Conservation (phyloP, 371 early-diverging fungal species). For the Blastocladiella emersonii region DNA sequence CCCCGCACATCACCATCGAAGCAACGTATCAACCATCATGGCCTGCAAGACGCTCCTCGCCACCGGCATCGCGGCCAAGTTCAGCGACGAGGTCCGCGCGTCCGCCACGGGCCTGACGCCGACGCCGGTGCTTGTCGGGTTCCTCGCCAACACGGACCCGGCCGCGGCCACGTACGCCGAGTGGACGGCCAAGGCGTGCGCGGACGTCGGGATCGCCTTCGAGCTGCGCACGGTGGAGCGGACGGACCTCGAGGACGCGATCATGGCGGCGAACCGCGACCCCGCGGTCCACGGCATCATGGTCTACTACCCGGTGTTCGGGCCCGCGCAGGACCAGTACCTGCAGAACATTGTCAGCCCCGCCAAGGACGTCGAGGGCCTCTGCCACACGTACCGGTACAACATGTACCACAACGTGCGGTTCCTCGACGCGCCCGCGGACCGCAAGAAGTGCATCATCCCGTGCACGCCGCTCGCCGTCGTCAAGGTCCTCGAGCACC, state of each 20-base stretch:
- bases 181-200: slow-evolving; percentile 82
- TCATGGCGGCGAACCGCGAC: slow-evolving; percentile 80
- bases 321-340: slow-evolving; percentile 81
- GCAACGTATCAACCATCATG: slow-evolving; percentile 9
- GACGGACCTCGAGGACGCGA: slow-evolving; percentile 67
- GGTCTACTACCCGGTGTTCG: slow-evolving; percentile 92
- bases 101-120: neutral
- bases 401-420: slow-evolving; percentile 93
- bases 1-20: no score
- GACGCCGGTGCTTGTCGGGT: slow-evolving; percentile 50
- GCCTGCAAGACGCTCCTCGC: slow-evolving; percentile 29
- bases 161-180: slow-evolving; percentile 78
- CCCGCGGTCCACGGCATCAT: slow-evolving; percentile 73
- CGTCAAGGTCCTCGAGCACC: slow-evolving; percentile 85
- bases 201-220: slow-evolving; percentile 77
- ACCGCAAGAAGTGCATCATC: slow-evolving; percentile 81
- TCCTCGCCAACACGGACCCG: slow-evolving; percentile 89
- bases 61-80: slow-evolving; percentile 15
- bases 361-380: slow-evolving; percentile 90
- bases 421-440: slow-evolving; percentile 53
- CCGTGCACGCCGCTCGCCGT: slow-evolving; percentile 92
- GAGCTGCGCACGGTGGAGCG: slow-evolving; percentile 70
- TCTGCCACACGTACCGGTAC: slow-evolving; percentile 81
- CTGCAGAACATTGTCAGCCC: slow-evolving; percentile 76
- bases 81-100: neutral